A percentile compares a stretch with the other conserved stretches of the same genome.
Evolutionary conservation across 805 yeast species (phyloP).

Genomic region (Yarrowia sp.): DNA sequence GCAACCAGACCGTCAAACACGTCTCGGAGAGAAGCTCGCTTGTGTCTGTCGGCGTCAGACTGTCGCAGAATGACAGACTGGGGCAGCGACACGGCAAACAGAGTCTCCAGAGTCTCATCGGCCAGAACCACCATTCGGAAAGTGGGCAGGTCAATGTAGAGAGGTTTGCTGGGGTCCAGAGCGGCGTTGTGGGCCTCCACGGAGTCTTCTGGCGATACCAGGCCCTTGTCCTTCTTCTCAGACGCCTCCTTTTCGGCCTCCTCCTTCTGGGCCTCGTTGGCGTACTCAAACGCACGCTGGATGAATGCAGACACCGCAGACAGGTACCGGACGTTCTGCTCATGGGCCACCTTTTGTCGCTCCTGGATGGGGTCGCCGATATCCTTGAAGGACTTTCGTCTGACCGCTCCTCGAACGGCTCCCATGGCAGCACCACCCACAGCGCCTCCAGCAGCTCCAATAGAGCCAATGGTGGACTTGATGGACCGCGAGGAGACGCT

Average conservation of each 20-base stretch:
- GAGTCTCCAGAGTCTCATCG: slow-evolving; percentile 88
- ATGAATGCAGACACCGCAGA: slow-evolving; percentile 87
- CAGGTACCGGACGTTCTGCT: slow-evolving; percentile 62
- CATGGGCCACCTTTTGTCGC: slow-evolving; percentile 48
- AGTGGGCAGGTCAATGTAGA: slow-evolving; percentile 78
- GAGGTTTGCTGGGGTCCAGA: slow-evolving; percentile 78
- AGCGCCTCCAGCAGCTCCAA: slow-evolving; percentile 52
- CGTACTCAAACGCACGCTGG: slow-evolving; percentile 88
- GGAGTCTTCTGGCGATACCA: background rate
- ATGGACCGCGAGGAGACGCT: slow-evolving; percentile 39
- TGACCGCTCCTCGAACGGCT: slow-evolving; percentile 22
- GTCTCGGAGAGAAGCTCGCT: slow-evolving; percentile 60
- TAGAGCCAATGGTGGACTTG: slow-evolving; percentile 28
- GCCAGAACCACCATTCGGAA: slow-evolving; percentile 95
- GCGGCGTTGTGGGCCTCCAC: slow-evolving; percentile 67
- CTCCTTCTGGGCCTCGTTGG: slow-evolving; percentile 57
- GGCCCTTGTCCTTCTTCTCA: slow-evolving; percentile 28
- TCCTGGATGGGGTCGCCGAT: slow-evolving; percentile 52
- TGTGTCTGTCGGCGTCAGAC: slow-evolving; percentile 10
- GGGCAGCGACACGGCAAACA: slow-evolving; percentile 74
- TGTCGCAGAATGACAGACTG: slow-evolving; percentile 58
- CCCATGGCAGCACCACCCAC: slow-evolving; percentile 36
- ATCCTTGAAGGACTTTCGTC: slow-evolving; percentile 56
- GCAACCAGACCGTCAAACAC: slow-evolving; percentile 91
- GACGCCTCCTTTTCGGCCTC: slow-evolving; percentile 11